A percentile compares a stretch with the other conserved stretches of the same genome.
Conservation (phyloP, 2,329 filamentous ascomycete species). For the Beauveria varroae region DNA sequence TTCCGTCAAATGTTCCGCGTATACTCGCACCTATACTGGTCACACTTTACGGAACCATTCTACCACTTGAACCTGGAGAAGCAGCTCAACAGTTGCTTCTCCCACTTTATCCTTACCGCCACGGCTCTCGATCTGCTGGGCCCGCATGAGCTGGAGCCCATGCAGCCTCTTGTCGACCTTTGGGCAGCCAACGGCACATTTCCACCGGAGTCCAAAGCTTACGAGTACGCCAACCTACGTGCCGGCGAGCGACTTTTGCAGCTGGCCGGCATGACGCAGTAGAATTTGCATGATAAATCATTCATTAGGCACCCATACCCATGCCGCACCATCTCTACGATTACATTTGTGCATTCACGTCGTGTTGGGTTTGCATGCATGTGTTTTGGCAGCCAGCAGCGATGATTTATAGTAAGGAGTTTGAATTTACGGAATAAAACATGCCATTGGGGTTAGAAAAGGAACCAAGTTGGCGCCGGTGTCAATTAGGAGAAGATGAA, state of each 20-base stretch:
- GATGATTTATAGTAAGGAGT: not conserved
- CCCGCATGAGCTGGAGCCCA: constrained; percentile 86
- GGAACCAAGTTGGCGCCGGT: not conserved
- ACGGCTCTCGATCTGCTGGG: constrained; percentile 78
- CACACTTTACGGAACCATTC: constrained; percentile 80
- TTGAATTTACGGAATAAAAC: constrained; percentile 1
- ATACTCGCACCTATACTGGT: constrained; percentile 96
- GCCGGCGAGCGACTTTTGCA: constrained; percentile 53
- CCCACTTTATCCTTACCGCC: constrained; percentile 73
- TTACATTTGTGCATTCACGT: constrained; percentile 1
- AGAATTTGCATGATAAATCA: constrained; percentile 13
- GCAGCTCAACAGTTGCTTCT: constrained; percentile 81
- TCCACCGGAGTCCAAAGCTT: constrained; percentile 64
- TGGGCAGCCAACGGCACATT: constrained; percentile 87
- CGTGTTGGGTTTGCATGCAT: constrained; percentile 6
- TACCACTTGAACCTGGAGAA: constrained; percentile 77
- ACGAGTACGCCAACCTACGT: constrained; percentile 55
- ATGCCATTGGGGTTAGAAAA: not conserved
- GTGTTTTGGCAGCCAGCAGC: not conserved
- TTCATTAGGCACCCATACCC: not conserved
- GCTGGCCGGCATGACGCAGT: constrained; percentile 27
- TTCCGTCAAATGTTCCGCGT: constrained; percentile 99
- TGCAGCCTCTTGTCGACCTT: constrained; percentile 88
- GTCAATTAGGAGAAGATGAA: not conserved
- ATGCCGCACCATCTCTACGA: constrained; percentile 6